Conservation (phyloP, 805 yeast genomes). For the Tetrapisispora pingtungensis region DNA sequence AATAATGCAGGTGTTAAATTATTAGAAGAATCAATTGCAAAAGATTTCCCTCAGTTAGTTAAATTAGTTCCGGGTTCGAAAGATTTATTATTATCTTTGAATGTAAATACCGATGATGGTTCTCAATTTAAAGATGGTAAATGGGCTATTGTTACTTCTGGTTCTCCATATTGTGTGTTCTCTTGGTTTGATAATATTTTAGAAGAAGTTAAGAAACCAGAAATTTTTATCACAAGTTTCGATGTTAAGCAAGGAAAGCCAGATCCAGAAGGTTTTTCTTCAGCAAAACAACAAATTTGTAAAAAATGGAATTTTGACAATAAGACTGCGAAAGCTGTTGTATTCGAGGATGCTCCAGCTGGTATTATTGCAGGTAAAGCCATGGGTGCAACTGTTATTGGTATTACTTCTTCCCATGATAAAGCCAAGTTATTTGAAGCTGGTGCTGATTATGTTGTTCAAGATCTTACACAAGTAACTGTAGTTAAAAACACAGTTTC, state of each 20-base stretch:
- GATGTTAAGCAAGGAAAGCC: slow-evolving; percentile 69
- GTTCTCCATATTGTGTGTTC: slow-evolving; percentile 60
- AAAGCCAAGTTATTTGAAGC: slow-evolving; percentile 52
- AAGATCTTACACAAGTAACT: slow-evolving; percentile 38
- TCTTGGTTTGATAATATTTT: slow-evolving; percentile 53
- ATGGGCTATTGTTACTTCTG: slow-evolving; percentile 82
- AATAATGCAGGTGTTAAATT: slow-evolving; percentile 40
- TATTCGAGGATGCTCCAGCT: slow-evolving; percentile 80
- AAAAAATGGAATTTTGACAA: slow-evolving; percentile 18
- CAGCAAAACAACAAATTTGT: slow-evolving; percentile 48
- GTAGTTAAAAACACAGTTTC: slow-evolving; percentile 7
- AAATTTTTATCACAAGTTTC: slow-evolving; percentile 69
- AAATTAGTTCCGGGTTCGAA: slow-evolving; percentile 62
- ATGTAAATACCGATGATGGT: slow-evolving; percentile 20
- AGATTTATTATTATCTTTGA: slow-evolving; percentile 42
- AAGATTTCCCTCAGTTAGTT: slow-evolving; percentile 55
- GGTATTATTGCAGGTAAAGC: slow-evolving; percentile 70
- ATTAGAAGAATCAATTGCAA: slow-evolving; percentile 55
- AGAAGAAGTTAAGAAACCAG: slow-evolving; percentile 50
- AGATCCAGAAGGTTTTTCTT: slow-evolving; percentile 64
- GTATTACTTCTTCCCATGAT: slow-evolving; percentile 64
- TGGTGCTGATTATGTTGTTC: slow-evolving; percentile 72
- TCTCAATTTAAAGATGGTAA: slow-evolving; percentile 31
- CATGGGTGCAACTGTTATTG: slow-evolving; percentile 68
- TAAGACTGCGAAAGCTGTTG: slow-evolving; percentile 34